Percentiles rank a stretch among this genome's conserved stretches.
Evolutionary conservation across 495 filamentous ascomycete genomes (phyloP).

Genomic region (Trichoderma reesei): DNA sequence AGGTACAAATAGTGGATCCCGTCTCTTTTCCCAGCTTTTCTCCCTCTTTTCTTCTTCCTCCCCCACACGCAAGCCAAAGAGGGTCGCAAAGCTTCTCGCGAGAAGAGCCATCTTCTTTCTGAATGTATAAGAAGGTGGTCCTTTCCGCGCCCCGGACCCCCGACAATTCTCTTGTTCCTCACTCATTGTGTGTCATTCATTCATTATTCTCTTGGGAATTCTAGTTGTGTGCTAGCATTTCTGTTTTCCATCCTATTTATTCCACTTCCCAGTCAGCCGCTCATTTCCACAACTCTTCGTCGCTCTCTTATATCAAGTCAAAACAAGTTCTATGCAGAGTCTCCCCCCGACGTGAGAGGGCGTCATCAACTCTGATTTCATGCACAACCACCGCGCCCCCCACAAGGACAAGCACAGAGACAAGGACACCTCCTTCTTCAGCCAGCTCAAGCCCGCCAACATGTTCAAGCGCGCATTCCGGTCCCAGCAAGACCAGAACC

Average conservation of each 20-base stretch:
- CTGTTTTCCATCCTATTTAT: not conserved
- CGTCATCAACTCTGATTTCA: conserved; percentile 21
- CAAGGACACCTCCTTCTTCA: conserved; percentile 15
- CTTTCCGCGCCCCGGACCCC: conserved; percentile 35
- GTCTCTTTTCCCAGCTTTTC: conserved; percentile 13
- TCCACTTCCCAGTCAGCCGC: too few relatives aligned
- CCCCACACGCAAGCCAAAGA: conserved; percentile 37
- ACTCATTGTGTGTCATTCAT: conserved; percentile 35
- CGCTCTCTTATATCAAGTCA: conserved; percentile 36
- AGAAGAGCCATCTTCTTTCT: conserved; percentile 33
- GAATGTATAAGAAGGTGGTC: conserved; percentile 20
- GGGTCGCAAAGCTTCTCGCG: conserved; percentile 40
- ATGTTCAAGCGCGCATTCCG: conserved; percentile 84
- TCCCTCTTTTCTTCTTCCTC: conserved; percentile 17
- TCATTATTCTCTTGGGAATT: conserved; percentile 22
- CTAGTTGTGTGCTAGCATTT: too few relatives aligned
- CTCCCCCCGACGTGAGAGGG: conserved; percentile 16
- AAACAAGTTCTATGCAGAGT: conserved; percentile 13
- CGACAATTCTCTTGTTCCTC: conserved; percentile 31
- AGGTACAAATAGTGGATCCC: conserved; percentile 6
- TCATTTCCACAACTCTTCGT: too few relatives aligned
- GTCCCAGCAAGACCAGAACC: conserved; percentile 46
- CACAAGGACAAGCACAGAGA: conserved; percentile 24
- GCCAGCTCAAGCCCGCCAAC: conserved; percentile 31
- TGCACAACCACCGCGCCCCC: conserved; percentile 22